phyloP scores from a whole-genome alignment of 2,329 filamentous ascomycete species.

The Xylaria sp. region DNA sequence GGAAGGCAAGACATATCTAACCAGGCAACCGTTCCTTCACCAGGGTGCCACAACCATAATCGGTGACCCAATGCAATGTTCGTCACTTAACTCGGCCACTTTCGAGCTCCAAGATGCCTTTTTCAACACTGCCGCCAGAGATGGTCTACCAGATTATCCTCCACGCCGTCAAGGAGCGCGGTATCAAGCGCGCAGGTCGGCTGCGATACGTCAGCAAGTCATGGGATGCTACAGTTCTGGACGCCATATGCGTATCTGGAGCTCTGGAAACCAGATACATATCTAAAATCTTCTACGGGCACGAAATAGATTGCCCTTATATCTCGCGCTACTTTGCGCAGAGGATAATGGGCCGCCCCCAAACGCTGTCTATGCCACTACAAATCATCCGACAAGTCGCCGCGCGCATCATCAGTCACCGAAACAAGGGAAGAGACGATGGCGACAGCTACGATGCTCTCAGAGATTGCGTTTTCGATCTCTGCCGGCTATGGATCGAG shows the following conservation, averaged over 20 bases:
- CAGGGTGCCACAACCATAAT: no score
- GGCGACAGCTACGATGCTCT: conserved; percentile 7
- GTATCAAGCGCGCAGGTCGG: conserved; percentile 23
- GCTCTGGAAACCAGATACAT: neutral
- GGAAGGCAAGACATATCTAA: no score
- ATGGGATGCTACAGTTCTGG: conserved; percentile 7
- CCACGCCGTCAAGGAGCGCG: conserved; percentile 21
- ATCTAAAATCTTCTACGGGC: neutral
- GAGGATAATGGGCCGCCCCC: neutral
- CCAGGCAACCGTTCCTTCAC: no score
- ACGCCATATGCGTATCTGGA: conserved; percentile 2
- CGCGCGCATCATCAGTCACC: conserved; percentile 15
- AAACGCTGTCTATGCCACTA: neutral
- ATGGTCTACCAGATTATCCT: conserved; percentile 28
- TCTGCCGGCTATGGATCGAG: conserved; percentile 2
- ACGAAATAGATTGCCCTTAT: neutral
- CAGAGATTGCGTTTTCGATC: conserved; percentile 16
- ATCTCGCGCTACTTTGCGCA: neutral
- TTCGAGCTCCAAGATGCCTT: neutral
- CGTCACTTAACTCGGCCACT: neutral
- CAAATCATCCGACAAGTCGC: conserved; percentile 18
- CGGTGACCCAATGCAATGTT: no score
- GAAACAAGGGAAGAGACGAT: conserved; percentile 9
- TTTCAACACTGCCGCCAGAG: conserved; percentile 19
- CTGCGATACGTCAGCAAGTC: conserved; percentile 23